Evolutionary conservation across 2,329 filamentous ascomycete species (phyloP).

Genomic region (Sporothrix sp.): DNA sequence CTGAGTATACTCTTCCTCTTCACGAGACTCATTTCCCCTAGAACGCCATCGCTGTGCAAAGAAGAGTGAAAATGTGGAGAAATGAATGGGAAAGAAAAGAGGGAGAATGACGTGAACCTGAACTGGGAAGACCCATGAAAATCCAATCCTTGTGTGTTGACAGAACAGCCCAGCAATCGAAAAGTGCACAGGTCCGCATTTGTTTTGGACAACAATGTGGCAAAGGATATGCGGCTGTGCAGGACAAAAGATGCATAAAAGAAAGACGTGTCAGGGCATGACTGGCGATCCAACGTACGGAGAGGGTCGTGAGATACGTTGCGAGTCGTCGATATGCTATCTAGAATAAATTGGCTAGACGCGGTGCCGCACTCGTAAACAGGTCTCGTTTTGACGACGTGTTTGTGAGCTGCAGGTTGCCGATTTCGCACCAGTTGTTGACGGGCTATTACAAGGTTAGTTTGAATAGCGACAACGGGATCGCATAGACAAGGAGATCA

Average conservation of each 20-base stretch:
- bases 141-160: neutral
- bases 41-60: slow-evolving; percentile 18
- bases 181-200: neutral
- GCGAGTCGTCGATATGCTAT: too few relatives aligned
- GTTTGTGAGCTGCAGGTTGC: slow-evolving; percentile 23
- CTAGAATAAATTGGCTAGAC: slow-evolving; percentile 8
- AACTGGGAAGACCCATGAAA: neutral
- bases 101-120: neutral
- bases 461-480: neutral
- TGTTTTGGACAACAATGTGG: neutral
- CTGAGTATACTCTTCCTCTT: neutral
- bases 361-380: slow-evolving; percentile 3
- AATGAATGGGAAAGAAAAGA: neutral
- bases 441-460: slow-evolving; percentile 39
- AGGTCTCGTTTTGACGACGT: slow-evolving; percentile 20
- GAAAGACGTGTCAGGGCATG: too few relatives aligned
- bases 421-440: slow-evolving; percentile 56
- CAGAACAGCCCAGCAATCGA: neutral
- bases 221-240: neutral
- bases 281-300: too few relatives aligned
- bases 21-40: neutral
- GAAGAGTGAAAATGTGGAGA: neutral
- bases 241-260: too few relatives aligned
- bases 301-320: too few relatives aligned
- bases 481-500: neutral